These are phyloP conservation scores for Myrica gale DNA, from an alignment of 306 rosid genomes.

Conservation along the genomic window DNA sequence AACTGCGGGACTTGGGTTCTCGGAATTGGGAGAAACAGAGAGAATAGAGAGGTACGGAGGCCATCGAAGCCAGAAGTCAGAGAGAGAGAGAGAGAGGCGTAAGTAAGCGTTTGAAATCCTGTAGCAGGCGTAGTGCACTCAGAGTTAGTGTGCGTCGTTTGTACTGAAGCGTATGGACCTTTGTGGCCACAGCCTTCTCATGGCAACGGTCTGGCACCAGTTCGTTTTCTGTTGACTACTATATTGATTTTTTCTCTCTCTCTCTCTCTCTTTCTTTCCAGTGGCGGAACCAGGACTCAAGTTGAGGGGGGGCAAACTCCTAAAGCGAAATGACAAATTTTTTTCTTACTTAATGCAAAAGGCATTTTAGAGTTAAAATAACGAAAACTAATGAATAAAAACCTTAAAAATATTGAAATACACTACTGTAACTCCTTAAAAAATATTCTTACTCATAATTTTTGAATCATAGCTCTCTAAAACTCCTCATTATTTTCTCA, in stretches of 20 bases:
- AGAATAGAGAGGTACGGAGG: conserved; percentile 55
- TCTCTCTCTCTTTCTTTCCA: too few relatives aligned
- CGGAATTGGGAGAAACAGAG: conserved; percentile 32
- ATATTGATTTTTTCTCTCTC: background rate
- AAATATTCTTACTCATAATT: too few relatives aligned
- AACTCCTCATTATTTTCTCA: too few relatives aligned
- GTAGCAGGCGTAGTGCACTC: conserved; percentile 8
- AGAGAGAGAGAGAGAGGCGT: conserved; percentile 3
- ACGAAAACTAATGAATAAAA: too few relatives aligned
- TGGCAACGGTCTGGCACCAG: conserved; percentile 59
- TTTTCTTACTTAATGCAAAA: too few relatives aligned
- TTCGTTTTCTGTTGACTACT: conserved; percentile 68
- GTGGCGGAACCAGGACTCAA: too few relatives aligned
- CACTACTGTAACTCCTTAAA: too few relatives aligned
- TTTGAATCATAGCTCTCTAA: too few relatives aligned
- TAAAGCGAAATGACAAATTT: too few relatives aligned
- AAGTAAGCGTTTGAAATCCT: conserved; percentile 1
- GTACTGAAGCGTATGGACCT: conserved; percentile 22
- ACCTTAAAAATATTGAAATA: too few relatives aligned
- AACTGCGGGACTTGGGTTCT: conserved; percentile 31
- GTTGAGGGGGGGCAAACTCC: too few relatives aligned
- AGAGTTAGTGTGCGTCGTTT: background rate
- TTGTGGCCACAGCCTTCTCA: conserved; percentile 51
- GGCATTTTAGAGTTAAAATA: too few relatives aligned
- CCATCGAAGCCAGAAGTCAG: conserved; percentile 45